These are phyloP conservation scores for Ogataea ganodermae DNA, from an alignment of 805 yeast genomes.

Conservation along the genomic window DNA sequence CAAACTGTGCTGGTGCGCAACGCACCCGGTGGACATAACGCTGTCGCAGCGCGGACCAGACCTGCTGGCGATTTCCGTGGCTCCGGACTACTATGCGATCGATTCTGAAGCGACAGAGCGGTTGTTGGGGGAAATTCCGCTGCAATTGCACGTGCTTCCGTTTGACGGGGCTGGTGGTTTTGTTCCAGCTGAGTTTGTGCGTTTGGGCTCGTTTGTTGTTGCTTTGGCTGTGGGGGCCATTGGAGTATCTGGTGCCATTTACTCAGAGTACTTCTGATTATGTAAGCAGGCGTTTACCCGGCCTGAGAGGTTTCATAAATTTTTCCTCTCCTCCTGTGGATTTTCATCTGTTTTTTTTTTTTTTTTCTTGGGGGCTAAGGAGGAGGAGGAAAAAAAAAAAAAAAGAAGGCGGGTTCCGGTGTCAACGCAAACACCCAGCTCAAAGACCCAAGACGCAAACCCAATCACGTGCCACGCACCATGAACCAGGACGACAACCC, in stretches of 20 bases:
- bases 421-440: background rate
- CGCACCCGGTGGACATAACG: slow-evolving; percentile 25
- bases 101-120: slow-evolving; percentile 8
- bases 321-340: too few relatives aligned
- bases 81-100: slow-evolving; percentile 25
- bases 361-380: too few relatives aligned
- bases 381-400: too few relatives aligned
- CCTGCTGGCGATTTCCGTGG: slow-evolving; percentile 15
- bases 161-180: slow-evolving; percentile 10
- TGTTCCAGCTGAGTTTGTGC: slow-evolving; percentile 15
- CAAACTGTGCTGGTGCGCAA: slow-evolving; percentile 31
- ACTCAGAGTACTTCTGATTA: background rate
- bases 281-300: too few relatives aligned
- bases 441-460: background rate
- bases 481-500: slow-evolving; percentile 22
- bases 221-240: slow-evolving; percentile 11
- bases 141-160: slow-evolving; percentile 18
- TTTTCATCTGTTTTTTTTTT: too few relatives aligned
- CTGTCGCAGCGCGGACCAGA: slow-evolving; percentile 1
- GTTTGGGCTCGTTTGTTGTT: slow-evolving; percentile 10
- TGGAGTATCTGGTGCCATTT: slow-evolving; percentile 7
- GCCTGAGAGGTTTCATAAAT: too few relatives aligned
- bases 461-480: background rate
- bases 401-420: slow-evolving; percentile 3
- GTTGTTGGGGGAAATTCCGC: slow-evolving; percentile 13